phyloP scores from a whole-genome alignment of 345 rosid species.

The Sapria himalayana region DNA sequence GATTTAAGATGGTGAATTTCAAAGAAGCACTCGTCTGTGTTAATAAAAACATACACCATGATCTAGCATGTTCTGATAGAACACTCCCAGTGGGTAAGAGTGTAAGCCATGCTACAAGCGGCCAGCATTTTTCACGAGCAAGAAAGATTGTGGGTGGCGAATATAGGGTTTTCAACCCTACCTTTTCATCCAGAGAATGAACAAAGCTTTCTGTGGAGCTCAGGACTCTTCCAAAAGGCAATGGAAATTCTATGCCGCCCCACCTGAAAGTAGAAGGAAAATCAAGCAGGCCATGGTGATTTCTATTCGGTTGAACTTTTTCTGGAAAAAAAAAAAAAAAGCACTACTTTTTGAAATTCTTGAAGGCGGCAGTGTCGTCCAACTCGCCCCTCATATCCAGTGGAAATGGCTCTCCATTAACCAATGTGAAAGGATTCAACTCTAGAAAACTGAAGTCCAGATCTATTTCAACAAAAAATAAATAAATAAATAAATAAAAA shows the following conservation, averaged over 20 bases:
- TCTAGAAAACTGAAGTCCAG: constrained; percentile 82
- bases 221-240: constrained; percentile 89
- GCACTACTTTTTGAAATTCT: constrained; percentile 68
- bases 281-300: not conserved
- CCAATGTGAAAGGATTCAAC: constrained; percentile 89
- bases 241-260: constrained; percentile 72
- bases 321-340: not conserved
- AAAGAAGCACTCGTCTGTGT: constrained; percentile 87
- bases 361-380: constrained; percentile 92
- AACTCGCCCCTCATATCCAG: constrained; percentile 96
- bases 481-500: not conserved
- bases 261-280: constrained; percentile 34
- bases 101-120: too few relatives aligned
- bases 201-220: constrained; percentile 64
- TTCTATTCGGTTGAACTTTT: not conserved
- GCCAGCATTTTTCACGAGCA: too few relatives aligned
- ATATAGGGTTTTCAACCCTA: too few relatives aligned
- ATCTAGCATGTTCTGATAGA: too few relatives aligned
- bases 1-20: constrained; percentile 85
- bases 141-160: too few relatives aligned
- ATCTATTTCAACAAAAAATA: constrained; percentile 20
- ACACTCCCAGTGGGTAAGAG: too few relatives aligned
- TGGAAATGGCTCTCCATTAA: constrained; percentile 78
- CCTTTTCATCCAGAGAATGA: constrained; percentile 90
- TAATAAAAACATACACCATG: too few relatives aligned